Conservation (phyloP, 176 grass and related monocot species). For the Melocanna baccifera region DNA sequence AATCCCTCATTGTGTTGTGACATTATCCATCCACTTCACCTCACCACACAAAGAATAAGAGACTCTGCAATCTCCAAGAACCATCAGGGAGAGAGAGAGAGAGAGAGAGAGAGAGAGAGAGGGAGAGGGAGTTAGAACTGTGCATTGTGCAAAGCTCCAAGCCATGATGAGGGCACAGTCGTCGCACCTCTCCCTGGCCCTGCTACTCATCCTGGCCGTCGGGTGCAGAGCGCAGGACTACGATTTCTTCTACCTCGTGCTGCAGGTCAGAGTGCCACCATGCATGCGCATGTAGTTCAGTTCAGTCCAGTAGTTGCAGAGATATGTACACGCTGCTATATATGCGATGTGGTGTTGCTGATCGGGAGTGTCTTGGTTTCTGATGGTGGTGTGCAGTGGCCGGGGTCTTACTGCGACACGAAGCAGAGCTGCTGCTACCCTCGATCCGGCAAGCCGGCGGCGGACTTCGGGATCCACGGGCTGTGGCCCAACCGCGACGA, state of each 20-base stretch:
- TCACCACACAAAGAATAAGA: background rate
- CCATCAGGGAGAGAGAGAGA: too few relatives aligned
- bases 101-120: background rate
- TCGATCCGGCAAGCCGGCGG: constrained; percentile 66
- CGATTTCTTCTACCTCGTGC: constrained; percentile 89
- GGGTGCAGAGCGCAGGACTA: constrained; percentile 50
- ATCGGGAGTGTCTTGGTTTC: background rate
- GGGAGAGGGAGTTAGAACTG: background rate
- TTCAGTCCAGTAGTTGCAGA: background rate
- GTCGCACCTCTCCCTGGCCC: background rate
- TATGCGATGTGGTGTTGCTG: background rate
- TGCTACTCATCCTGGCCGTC: constrained; percentile 33
- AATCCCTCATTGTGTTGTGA: background rate
- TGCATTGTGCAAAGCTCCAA: background rate
- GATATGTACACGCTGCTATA: background rate
- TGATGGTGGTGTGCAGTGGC: constrained; percentile 58
- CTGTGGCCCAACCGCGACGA: constrained; percentile 95
- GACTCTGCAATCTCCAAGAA: background rate
- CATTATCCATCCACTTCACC: background rate
- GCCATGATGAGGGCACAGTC: constrained; percentile 50
- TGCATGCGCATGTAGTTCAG: background rate
- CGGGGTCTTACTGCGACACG: constrained; percentile 85
- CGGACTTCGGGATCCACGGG: constrained; percentile 95
- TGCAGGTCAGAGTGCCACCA: constrained; percentile 30
- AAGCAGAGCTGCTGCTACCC: constrained; percentile 91